Evolutionary conservation across 2,329 filamentous ascomycete genomes (phyloP).

Genomic region (Colletotrichum chrysophilum): DNA sequence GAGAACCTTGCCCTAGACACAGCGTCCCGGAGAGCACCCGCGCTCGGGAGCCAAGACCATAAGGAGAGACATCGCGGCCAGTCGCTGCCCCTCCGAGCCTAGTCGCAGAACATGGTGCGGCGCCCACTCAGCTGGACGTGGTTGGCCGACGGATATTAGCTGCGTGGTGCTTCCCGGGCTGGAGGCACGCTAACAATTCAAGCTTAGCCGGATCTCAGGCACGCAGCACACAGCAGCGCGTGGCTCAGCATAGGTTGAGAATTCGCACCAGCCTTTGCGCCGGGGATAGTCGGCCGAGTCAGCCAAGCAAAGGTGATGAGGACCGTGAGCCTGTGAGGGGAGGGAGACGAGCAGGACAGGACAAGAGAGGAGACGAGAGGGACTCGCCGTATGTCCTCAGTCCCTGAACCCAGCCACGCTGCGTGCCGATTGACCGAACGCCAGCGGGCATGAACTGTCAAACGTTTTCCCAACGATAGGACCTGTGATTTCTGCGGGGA

Average conservation of each 20-base stretch:
- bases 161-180: not conserved
- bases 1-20: not conserved
- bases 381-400: not conserved
- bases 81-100: not conserved
- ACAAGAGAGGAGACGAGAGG: not conserved
- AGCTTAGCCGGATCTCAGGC: conserved; percentile 13
- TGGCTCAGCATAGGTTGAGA: not conserved
- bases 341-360: not conserved
- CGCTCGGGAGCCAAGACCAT: not conserved
- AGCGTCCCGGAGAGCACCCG: conserved; percentile 10
- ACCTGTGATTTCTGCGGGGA: not conserved
- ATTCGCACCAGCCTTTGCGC: not conserved
- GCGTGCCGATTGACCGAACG: not conserved
- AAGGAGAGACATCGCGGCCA: not conserved
- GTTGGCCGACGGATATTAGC: not conserved
- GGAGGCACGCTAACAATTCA: conserved; percentile 16
- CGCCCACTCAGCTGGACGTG: not conserved
- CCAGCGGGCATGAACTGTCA: not conserved
- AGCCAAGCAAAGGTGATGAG: not conserved
- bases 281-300: not conserved
- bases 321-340: not conserved
- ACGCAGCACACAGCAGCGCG: not conserved
- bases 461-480: not conserved
- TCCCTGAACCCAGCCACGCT: not conserved
- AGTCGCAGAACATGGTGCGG: not conserved